Base-by-base conservation (phyloP, 2,329 filamentous ascomycete genomes). In the Pseudogymnoascus sp. region DNA sequence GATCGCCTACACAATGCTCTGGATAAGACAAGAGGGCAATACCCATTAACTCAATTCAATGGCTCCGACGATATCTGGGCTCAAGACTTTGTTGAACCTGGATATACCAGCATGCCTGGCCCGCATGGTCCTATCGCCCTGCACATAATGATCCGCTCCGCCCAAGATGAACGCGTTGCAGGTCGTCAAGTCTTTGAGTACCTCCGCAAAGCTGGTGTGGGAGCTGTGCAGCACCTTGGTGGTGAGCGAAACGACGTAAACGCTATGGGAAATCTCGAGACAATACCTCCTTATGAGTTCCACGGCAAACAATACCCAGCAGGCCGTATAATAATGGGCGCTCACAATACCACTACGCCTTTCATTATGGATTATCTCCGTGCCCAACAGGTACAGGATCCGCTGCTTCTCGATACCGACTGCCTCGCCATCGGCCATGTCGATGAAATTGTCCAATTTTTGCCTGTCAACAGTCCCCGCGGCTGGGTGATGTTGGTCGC, bases 41-140 rank as follows among this genome's bases (percentile, higher is more conserved):
- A 32, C 2, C 47, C 47, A 32, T 54, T 54, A 54, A 54, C 47
- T 7, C 54, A 64, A 1, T 66, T 74, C 61, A 64, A 69, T 18
- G 58, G 61, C 1, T 66, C 62, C 20, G 63, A 61, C 30, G 73
- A 76, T 61, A 65, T 71, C 47, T 77, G 74, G 74, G 67, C 70
- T 1, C 75, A 76, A 62, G 74, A 77, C 60, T 70, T 74, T 37
- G 62, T 77, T 28, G 74, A 76, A 64, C 70, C 74, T 0, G 74
- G 66, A 1, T 77, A 74, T 61, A 66, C 67, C 3, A 74, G 71
- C 58, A 76, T 76, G 62, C 74, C 74, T 0, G 74, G 73, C 0
- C 71, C 73, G 0, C 16, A 72, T 4, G 71, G 73, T 0, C 64
- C 72, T 74, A 59, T 32, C 8, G 2, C 11, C n/a, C n/a, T 54